Evolutionary conservation across 805 yeast species (phyloP).

Genomic region (Starmerella sirachaensis): DNA sequence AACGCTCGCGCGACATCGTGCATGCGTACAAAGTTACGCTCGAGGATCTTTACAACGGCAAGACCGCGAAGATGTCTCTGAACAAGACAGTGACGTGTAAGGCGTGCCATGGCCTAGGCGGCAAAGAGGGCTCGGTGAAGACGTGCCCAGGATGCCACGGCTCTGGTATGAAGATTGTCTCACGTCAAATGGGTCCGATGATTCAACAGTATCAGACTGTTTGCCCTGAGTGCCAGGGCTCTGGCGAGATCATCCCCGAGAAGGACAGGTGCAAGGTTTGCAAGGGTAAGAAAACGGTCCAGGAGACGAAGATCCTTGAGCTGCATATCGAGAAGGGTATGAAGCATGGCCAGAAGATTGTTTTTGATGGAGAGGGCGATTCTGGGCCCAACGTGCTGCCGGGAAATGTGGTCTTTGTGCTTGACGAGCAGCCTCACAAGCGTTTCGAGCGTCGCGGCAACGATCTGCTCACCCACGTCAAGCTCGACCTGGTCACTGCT

Average conservation of each 20-base stretch:
- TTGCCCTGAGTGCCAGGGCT: conserved; percentile 86
- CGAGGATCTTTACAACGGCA: conserved; percentile 45
- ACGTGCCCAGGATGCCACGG: conserved; percentile 84
- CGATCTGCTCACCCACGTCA: conserved; percentile 73
- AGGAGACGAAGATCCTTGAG: conserved; percentile 85
- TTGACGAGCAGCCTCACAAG: conserved; percentile 81
- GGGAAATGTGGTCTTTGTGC: conserved; percentile 89
- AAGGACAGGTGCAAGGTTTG: conserved; percentile 82
- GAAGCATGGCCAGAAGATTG: conserved; percentile 84
- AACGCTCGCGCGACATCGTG: conserved; percentile 79
- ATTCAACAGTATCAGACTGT: conserved; percentile 93
- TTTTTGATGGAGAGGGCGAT: conserved; percentile 92
- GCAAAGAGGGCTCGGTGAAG: conserved; percentile 80
- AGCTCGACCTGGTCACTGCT: conserved; percentile 85
- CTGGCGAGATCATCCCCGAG: conserved; percentile 77
- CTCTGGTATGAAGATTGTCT: conserved; percentile 77
- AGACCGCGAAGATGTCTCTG: conserved; percentile 84
- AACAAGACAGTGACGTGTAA: conserved; percentile 84
- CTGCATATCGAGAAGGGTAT: conserved; percentile 95
- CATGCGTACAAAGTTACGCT: conserved; percentile 75
- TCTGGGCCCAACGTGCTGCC: conserved; percentile 91
- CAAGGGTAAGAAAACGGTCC: conserved; percentile 74
- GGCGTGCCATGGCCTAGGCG: conserved; percentile 90
- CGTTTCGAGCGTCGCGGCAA: conserved; percentile 77
- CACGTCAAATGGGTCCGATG: conserved; percentile 99